These are phyloP conservation scores for Blastocrithidia nonstop DNA, from an alignment of 208 protist genomes.

Conservation along the genomic window DNA sequence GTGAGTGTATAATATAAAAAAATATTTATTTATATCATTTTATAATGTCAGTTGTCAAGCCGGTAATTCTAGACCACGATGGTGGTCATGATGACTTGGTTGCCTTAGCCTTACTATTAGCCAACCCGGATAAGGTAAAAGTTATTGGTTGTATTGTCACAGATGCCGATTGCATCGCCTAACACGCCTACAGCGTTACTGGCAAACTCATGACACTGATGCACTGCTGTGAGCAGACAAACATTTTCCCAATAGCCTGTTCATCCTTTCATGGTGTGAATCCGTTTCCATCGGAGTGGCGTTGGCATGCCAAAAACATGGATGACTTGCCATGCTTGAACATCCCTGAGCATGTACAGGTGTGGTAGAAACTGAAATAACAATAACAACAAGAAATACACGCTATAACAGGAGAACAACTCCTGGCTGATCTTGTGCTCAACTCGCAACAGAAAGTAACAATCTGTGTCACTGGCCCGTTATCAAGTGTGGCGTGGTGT, in stretches of 20 bases:
- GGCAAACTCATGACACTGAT: constrained; percentile 72
- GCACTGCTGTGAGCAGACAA: constrained; percentile 16
- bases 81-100: constrained; percentile 77
- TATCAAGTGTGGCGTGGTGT: constrained; percentile 76
- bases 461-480: constrained; percentile 76
- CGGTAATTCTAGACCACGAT: constrained; percentile 79
- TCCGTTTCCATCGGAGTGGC: constrained; percentile 73
- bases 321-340: constrained; percentile 74
- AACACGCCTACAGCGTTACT: constrained; percentile 47
- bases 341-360: constrained; percentile 22
- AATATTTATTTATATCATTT: constrained; percentile 1
- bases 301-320: constrained; percentile 69
- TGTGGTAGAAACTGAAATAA: constrained; percentile 32
- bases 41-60: constrained; percentile 16
- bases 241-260: constrained; percentile 52
- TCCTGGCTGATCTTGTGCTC: constrained; percentile 68
- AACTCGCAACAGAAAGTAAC: constrained; percentile 52
- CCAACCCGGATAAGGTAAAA: constrained; percentile 48
- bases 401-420: constrained; percentile 53
- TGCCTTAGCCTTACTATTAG: constrained; percentile 51
- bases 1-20: too few relatives aligned
- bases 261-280: constrained; percentile 66
- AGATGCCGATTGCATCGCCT: constrained; percentile 74
- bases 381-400: constrained; percentile 20
- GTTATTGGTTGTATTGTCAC: constrained; percentile 72